Percentiles rank a stretch among this genome's conserved stretches.
phyloP scores from a whole-genome alignment of 1,139 yeast species.

The Yamadazyma atmosphaerica region DNA sequence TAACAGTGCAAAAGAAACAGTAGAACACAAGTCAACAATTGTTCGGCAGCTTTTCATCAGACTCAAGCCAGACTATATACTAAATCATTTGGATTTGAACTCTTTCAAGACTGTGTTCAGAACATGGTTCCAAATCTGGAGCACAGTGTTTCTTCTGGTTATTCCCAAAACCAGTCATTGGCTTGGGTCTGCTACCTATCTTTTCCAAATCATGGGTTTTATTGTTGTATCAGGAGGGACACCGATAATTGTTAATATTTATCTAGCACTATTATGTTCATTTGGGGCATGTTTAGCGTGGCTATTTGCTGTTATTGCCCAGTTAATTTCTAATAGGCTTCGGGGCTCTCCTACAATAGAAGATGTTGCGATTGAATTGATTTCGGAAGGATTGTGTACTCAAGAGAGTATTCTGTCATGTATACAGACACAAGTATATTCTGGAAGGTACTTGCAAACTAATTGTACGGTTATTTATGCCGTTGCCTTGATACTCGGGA shows the following conservation, averaged over 20 bases:
- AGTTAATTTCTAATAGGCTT: conserved; percentile 25
- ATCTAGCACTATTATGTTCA: conserved; percentile 18
- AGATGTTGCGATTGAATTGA: conserved; percentile 19
- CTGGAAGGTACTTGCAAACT: conserved; percentile 31
- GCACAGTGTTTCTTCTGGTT: conserved; percentile 24
- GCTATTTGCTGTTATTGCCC: conserved; percentile 25
- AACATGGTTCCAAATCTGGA: conserved; percentile 33
- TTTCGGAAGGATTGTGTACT: conserved; percentile 30
- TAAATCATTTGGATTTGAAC: conserved; percentile 26
- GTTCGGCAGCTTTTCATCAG: conserved; percentile 9
- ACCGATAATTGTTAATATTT: conserved; percentile 21
- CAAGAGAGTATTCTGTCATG: conserved; percentile 21
- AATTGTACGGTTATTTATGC: conserved; percentile 26
- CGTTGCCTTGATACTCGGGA: conserved; percentile 26
- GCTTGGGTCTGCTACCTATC: conserved; percentile 32
- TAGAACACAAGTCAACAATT: conserved; percentile 4
- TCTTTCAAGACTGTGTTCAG: conserved; percentile 28
- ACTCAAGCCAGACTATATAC: conserved; percentile 25
- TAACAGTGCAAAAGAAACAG: conserved; percentile 3
- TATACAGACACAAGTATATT: conserved; percentile 21
- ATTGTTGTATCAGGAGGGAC: conserved; percentile 30
- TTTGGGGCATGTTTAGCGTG: conserved; percentile 23
- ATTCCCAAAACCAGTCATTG: conserved; percentile 27
- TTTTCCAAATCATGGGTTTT: conserved; percentile 30
- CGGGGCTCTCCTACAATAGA: conserved; percentile 26